Base-by-base conservation (phyloP, 2,329 filamentous ascomycete genomes). In the Talaromyces piceae region DNA sequence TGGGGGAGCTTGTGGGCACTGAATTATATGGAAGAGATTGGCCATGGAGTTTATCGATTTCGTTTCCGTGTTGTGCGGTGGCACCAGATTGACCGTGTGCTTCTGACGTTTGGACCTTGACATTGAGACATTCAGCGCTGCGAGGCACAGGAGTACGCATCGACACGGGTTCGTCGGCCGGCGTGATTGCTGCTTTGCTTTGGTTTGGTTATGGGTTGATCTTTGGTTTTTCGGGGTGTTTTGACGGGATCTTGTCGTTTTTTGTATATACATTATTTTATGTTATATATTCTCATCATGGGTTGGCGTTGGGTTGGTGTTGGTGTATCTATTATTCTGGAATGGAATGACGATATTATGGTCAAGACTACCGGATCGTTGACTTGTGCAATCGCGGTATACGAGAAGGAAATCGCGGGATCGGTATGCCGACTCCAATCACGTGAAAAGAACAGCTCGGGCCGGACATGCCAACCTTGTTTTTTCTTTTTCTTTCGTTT, bases 221-320 rank as follows among this genome's bases (percentile, higher is more conserved):
- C n/a, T n/a, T n/a, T n/a, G n/a, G n/a, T n/a, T n/a, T n/a, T n/a
- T n/a, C n/a, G n/a, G n/a, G n/a, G n/a, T n/a, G 4, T 37, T 37
- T 20, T 37, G 8, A 37, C 20, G 33, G 33, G 33, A 20, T 37
- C 33, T 37, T 37, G 33, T 18, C 16, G 33, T 1, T 18, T n/a
- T n/a, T n/a, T 37, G 33, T 47, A 37, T 47, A 47, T 33, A 47
- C 45, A 47, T 33, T 27, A n/a, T n/a, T 1, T 18, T n/a, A n/a
- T n/a, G 20, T 23, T 47, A 37, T 47, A 47, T 33, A 47, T 28
- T 33, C 23, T 27, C n/a, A 47, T 33, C 45, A 33, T 37, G 27
- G 45, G 33, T 25, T 20, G 33, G 33, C 33, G 33, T 37, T 37
- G 33, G 33, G 12, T 20, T 20, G 33, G n/a, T n/a, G n/a, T n/a